phyloP scores from a whole-genome alignment of 805 yeast genomes.

The Candida xiaguanensis region DNA sequence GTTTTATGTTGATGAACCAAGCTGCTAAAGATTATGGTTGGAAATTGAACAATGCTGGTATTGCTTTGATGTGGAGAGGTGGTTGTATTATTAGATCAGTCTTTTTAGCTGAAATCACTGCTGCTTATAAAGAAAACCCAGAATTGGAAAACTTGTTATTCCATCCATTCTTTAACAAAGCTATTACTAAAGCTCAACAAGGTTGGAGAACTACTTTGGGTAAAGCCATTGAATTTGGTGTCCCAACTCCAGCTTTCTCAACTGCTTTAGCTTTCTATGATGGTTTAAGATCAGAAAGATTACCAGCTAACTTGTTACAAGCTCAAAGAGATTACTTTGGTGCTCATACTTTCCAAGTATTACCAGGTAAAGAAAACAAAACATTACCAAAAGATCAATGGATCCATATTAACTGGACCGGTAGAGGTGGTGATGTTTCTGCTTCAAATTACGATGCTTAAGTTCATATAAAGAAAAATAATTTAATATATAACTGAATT shows the following conservation, averaged over 20 bases:
- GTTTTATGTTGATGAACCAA: slow-evolving; percentile 98
- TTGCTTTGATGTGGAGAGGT: slow-evolving; percentile 99
- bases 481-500: slow-evolving; percentile 1
- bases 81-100: slow-evolving; percentile 99
- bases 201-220: slow-evolving; percentile 93
- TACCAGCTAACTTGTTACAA: slow-evolving; percentile 97
- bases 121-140: slow-evolving; percentile 93
- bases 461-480: slow-evolving; percentile 10
- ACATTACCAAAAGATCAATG: slow-evolving; percentile 73
- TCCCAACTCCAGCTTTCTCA: slow-evolving; percentile 97
- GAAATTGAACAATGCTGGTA: slow-evolving; percentile 97
- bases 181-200: slow-evolving; percentile 86
- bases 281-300: slow-evolving; percentile 93
- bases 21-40: slow-evolving; percentile 96
- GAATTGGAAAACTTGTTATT: slow-evolving; percentile 92
- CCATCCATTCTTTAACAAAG: slow-evolving; percentile 90
- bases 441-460: slow-evolving; percentile 94
- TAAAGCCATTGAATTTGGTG: slow-evolving; percentile 77
- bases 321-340: slow-evolving; percentile 99
- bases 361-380: slow-evolving; percentile 79
- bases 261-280: slow-evolving; percentile 98
- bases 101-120: slow-evolving; percentile 93
- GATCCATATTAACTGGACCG: slow-evolving; percentile 99
- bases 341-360: slow-evolving; percentile 97
- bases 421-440: slow-evolving; percentile 96